These are phyloP conservation scores for Pulveroboletus sp. DNA, from an alignment of 768 basidiomycete genomes.

Conservation along the genomic window DNA sequence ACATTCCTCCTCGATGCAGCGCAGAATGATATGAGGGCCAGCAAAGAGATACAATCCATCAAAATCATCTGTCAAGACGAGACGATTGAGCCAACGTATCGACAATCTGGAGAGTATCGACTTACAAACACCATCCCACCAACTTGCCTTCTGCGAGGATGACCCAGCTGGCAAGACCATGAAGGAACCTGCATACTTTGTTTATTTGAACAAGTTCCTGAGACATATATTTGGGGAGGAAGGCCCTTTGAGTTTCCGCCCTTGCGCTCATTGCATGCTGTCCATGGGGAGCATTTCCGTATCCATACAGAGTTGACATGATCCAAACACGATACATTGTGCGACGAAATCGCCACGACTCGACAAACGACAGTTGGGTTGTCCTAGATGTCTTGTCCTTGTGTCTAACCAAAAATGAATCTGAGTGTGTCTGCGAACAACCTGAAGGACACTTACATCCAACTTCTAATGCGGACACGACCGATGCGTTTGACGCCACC, in stretches of 20 bases:
- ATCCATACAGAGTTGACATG: conserved; percentile 6
- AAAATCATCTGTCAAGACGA: conserved; percentile 10
- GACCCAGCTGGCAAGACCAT: conserved; percentile 1
- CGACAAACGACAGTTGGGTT: conserved; percentile 11
- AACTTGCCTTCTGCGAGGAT: conserved; percentile 2
- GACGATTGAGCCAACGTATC: not conserved
- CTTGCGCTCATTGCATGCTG: not conserved
- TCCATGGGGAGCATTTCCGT: not conserved
- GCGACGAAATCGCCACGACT: conserved; percentile 14
- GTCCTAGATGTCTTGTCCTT: conserved; percentile 10
- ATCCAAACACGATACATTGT: conserved; percentile 13
- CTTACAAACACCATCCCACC: conserved; percentile 13
- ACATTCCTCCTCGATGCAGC: conserved; percentile 14
- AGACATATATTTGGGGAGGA: conserved; percentile 15
- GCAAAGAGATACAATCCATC: conserved; percentile 12
- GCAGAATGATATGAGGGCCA: conserved; percentile 12
- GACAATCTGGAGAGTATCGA: not conserved
- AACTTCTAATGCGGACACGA: conserved; percentile 15
- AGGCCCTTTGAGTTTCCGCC: conserved; percentile 5
- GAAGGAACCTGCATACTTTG: conserved; percentile 10
- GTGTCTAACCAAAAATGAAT: conserved; percentile 4
- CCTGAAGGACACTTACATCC: conserved; percentile 10
- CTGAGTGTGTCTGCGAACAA: no score
- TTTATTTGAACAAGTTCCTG: conserved; percentile 15
- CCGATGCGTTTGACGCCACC: conserved; percentile 2